Conservation (phyloP, 257 asterid genomes). For the Mitragyna speciosa region DNA sequence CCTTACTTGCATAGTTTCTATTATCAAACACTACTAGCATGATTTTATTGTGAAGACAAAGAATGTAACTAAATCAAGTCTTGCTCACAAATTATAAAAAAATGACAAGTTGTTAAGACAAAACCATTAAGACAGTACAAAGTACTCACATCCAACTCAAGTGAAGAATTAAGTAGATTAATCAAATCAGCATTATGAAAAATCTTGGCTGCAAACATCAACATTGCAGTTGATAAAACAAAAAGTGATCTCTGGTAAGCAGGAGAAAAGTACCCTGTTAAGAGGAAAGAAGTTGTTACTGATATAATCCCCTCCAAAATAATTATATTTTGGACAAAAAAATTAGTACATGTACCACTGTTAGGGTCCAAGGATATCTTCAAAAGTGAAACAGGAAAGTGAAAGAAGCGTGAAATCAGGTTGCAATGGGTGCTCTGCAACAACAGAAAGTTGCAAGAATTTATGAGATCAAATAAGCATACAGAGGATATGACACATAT, state of each 20-base stretch:
- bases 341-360: constrained; percentile 41
- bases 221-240: constrained; percentile 72
- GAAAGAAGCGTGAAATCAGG: constrained; percentile 66
- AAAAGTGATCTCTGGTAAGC: constrained; percentile 69
- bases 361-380: constrained; percentile 64
- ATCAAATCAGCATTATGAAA: constrained; percentile 58
- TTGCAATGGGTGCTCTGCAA: constrained; percentile 61
- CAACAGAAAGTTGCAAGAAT: constrained; percentile 19
- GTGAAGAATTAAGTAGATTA: constrained; percentile 48
- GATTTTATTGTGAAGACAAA: not conserved
- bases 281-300: constrained; percentile 20
- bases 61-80: not conserved
- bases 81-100: not conserved
- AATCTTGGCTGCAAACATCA: constrained; percentile 74
- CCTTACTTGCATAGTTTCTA: not conserved
- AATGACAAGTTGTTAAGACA: not conserved
- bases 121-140: not conserved
- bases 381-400: constrained; percentile 74
- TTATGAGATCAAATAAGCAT: not conserved
- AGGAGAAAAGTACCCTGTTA: constrained; percentile 66
- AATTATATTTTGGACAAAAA: constrained; percentile 3
- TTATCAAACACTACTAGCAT: not conserved
- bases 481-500: not conserved
- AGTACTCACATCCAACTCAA: constrained; percentile 64
- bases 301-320: not conserved